phyloP scores from a whole-genome alignment of 495 filamentous ascomycete genomes.

The Penicillium macrosclerotiorum region DNA sequence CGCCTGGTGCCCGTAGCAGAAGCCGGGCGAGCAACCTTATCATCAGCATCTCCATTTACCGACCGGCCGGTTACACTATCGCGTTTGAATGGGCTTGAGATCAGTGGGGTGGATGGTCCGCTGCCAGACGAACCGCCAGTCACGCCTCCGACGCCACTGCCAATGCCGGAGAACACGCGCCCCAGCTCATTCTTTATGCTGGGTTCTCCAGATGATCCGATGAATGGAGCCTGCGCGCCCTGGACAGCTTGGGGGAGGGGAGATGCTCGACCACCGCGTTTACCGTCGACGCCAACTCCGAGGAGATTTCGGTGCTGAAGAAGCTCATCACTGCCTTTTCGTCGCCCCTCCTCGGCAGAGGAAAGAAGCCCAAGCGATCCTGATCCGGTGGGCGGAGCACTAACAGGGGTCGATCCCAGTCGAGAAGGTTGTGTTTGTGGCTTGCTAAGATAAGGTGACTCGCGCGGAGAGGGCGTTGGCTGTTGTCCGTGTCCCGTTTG shows the following conservation, averaged over 20 bases:
- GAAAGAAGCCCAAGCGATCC: conserved; percentile 26
- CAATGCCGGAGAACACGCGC: conserved; percentile 86
- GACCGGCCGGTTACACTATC: conserved; percentile 38
- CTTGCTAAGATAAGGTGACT: conserved; percentile 34
- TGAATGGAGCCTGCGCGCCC: conserved; percentile 76
- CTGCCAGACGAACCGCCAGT: conserved; percentile 52
- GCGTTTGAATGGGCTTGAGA: conserved; percentile 54
- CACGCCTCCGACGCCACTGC: conserved; percentile 73
- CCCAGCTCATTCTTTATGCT: conserved; percentile 90
- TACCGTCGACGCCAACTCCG: conserved; percentile 42
- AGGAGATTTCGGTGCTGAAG: conserved; percentile 46
- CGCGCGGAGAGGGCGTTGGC: conserved; percentile 35
- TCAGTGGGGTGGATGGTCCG: conserved; percentile 55
- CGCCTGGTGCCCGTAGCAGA: conserved; percentile 55
- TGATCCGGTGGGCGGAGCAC: conserved; percentile 17
- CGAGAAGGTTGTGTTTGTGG: conserved; percentile 33
- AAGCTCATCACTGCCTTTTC: conserved; percentile 60
- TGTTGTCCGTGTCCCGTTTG: conserved; percentile 37
- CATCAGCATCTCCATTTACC: conserved; percentile 33
- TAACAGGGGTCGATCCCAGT: conserved; percentile 20
- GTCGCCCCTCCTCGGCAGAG: conserved; percentile 36
- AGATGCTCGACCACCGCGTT: conserved; percentile 57
- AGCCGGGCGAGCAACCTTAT: conserved; percentile 43
- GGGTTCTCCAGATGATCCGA: conserved; percentile 73
- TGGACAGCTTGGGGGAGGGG: conserved; percentile 90